These are phyloP conservation scores for Ensete glaucum DNA, from an alignment of 176 grass and related monocot genomes.

Conservation along the genomic window DNA sequence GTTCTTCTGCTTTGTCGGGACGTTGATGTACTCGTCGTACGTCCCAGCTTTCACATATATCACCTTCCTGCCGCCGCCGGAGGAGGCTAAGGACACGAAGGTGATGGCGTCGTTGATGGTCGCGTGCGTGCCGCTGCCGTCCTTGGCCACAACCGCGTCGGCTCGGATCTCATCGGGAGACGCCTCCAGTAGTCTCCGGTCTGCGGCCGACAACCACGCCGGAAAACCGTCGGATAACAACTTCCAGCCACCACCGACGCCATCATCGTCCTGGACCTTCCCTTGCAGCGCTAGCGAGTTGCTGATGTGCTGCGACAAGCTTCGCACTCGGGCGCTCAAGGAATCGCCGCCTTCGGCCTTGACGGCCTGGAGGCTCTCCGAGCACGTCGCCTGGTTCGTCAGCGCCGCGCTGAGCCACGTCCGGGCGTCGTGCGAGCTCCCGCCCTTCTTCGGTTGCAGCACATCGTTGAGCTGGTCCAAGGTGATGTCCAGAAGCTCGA, in stretches of 20 bases:
- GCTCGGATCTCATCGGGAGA: slow-evolving; percentile 20
- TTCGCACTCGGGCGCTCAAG: slow-evolving; percentile 27
- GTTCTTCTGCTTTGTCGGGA: slow-evolving; percentile 37
- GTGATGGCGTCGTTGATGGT: slow-evolving; percentile 67
- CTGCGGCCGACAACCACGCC: slow-evolving; percentile 35
- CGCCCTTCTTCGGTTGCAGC: neutral
- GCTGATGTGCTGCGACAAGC: slow-evolving; percentile 50
- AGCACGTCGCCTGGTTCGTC: slow-evolving; percentile 79
- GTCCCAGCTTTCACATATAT: slow-evolving; percentile 70
- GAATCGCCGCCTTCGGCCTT: slow-evolving; percentile 13
- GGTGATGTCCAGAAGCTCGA: slow-evolving; percentile 64
- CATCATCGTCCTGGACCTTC: slow-evolving; percentile 7
- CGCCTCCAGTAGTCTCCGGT: slow-evolving; percentile 44
- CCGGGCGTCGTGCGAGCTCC: slow-evolving; percentile 27
- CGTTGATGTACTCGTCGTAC: slow-evolving; percentile 55
- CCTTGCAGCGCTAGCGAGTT: slow-evolving; percentile 60
- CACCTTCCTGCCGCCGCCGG: slow-evolving; percentile 33
- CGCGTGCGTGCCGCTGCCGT: slow-evolving; percentile 65
- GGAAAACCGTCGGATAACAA: slow-evolving; percentile 24
- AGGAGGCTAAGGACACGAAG: slow-evolving; percentile 20
- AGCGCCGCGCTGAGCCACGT: slow-evolving; percentile 89
- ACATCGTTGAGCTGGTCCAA: slow-evolving; percentile 48
- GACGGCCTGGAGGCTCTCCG: slow-evolving; percentile 42
- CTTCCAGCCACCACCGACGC: slow-evolving; percentile 1
- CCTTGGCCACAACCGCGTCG: slow-evolving; percentile 69